phyloP scores from a whole-genome alignment of 2,329 filamentous ascomycete genomes.

The Dissoconium aciculare region DNA sequence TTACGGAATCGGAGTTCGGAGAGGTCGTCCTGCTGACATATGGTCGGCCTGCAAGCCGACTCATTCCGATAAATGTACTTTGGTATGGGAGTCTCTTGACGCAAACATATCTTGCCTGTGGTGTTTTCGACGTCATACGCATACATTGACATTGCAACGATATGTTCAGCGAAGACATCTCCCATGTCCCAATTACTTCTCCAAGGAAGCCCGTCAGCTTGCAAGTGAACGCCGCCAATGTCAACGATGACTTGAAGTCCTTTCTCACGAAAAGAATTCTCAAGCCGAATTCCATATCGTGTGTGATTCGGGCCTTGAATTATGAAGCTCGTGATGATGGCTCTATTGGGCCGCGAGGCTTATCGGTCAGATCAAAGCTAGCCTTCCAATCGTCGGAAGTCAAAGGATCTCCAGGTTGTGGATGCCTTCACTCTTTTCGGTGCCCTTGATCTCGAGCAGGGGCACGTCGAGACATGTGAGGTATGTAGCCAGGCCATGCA shows the following conservation, averaged over 20 bases:
- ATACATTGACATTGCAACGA: constrained; percentile 45
- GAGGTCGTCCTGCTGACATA: no score
- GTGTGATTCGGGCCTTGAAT: neutral
- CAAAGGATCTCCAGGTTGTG: constrained; percentile 3
- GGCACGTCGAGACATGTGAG: no score
- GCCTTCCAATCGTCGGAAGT: constrained; percentile 5
- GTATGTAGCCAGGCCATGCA: no score
- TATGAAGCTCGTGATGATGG: neutral
- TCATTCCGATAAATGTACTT: no score
- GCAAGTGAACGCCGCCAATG: constrained; percentile 41
- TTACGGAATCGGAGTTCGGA: no score
- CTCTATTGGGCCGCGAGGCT: neutral
- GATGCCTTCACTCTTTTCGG: constrained; percentile 3
- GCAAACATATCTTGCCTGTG: constrained; percentile 36
- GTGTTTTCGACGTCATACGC: constrained; percentile 46
- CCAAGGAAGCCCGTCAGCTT: constrained; percentile 39
- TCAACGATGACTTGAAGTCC: constrained; percentile 48
- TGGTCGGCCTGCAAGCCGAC: no score
- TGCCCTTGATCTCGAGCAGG: neutral
- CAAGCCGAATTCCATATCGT: constrained; percentile 7
- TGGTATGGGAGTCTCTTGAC: no score
- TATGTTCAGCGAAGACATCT: constrained; percentile 40
- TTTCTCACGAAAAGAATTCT: constrained; percentile 23
- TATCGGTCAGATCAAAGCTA: neutral
- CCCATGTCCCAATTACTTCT: constrained; percentile 37